Evolutionary conservation across 192 early-diverging fungal genomes (phyloP).

Genomic region (Dissophora ornata): DNA sequence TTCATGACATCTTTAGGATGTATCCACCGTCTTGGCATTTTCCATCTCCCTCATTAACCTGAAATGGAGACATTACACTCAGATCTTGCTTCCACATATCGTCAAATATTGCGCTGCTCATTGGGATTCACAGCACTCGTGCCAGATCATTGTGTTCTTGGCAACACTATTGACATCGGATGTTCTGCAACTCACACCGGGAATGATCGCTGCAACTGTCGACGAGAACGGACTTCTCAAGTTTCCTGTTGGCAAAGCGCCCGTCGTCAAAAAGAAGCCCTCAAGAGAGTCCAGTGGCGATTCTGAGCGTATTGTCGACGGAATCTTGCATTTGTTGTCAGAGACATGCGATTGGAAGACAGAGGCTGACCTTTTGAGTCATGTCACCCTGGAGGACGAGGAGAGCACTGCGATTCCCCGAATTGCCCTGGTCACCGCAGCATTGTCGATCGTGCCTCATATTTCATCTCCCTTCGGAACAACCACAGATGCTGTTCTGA

Average conservation of each 20-base stretch:
- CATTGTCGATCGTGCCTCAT: slow-evolving; percentile 58
- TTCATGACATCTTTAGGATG: slow-evolving; percentile 53
- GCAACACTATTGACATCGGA: slow-evolving; percentile 58
- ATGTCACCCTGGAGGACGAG: slow-evolving; percentile 33
- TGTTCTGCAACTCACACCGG: slow-evolving; percentile 46
- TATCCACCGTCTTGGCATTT: slow-evolving; percentile 72
- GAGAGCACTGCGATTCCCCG: slow-evolving; percentile 26
- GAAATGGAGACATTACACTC: slow-evolving; percentile 77
- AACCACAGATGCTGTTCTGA: slow-evolving; percentile 34
- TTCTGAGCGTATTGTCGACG: slow-evolving; percentile 42
- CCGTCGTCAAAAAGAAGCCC: slow-evolving; percentile 21
- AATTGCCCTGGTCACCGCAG: slow-evolving; percentile 54
- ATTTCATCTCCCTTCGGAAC: slow-evolving; percentile 46
- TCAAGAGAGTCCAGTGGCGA: slow-evolving; percentile 22
- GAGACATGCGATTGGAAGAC: slow-evolving; percentile 61
- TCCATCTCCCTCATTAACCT: slow-evolving; percentile 70
- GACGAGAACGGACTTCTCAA: slow-evolving; percentile 61
- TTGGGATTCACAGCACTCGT: slow-evolving; percentile 36
- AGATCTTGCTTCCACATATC: slow-evolving; percentile 79
- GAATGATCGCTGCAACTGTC: slow-evolving; percentile 59
- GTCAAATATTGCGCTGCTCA: slow-evolving; percentile 62
- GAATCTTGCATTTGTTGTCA: slow-evolving; percentile 53
- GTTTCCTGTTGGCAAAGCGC: slow-evolving; percentile 48
- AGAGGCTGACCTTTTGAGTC: slow-evolving; percentile 56
- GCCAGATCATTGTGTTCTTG: slow-evolving; percentile 61